Evolutionary conservation across 2,329 filamentous ascomycete species (phyloP).

Genomic region (Cercospora sp.): DNA sequence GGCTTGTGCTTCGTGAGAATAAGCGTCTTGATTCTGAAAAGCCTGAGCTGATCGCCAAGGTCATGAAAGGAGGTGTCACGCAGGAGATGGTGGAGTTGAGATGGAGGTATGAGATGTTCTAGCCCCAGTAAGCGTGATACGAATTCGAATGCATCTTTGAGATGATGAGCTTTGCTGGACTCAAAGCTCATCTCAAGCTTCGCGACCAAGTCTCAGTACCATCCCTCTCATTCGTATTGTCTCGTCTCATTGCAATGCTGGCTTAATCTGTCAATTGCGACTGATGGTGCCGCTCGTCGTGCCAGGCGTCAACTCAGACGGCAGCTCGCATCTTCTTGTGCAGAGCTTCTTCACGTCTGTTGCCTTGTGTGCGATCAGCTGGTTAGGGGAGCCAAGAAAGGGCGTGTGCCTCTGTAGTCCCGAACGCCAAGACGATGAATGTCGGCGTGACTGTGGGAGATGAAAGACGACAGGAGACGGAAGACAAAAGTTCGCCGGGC

Average conservation of each 20-base stretch:
- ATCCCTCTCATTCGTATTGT: neutral
- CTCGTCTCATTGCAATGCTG: too few relatives aligned
- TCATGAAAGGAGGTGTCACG: slow-evolving; percentile 46
- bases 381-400: too few relatives aligned
- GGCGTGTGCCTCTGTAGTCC: too few relatives aligned
- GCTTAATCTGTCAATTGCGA: too few relatives aligned
- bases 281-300: neutral
- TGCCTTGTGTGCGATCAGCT: too few relatives aligned
- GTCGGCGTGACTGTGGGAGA: neutral
- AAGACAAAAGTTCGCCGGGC: neutral
- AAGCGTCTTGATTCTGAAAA: neutral
- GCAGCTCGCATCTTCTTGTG: too few relatives aligned
- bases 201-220: neutral
- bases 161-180: neutral
- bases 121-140: neutral
- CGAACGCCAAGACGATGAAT: neutral
- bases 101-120: slow-evolving; percentile 49
- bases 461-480: neutral
- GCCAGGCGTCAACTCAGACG: too few relatives aligned
- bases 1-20: neutral
- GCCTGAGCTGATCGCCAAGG: slow-evolving; percentile 41
- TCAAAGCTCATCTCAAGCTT: neutral
- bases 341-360: too few relatives aligned
- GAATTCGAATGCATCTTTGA: neutral
- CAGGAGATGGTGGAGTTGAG: slow-evolving; percentile 47